Conservation (phyloP, 345 rosid species). For the Ceriops zippeliana region DNA sequence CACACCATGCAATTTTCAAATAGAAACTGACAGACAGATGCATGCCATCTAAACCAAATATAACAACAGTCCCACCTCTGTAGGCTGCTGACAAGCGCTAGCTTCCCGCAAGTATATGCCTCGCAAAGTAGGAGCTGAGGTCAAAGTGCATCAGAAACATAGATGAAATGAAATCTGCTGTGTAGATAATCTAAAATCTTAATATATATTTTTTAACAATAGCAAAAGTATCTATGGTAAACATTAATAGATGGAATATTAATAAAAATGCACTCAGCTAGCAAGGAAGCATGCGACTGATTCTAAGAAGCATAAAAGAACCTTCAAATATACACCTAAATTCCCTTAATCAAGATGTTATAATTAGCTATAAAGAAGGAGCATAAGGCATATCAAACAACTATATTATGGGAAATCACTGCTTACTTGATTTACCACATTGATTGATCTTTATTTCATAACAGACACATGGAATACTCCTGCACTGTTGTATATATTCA, state of each 20-base stretch:
- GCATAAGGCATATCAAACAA: not conserved
- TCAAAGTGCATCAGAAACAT: slow-evolving; percentile 18
- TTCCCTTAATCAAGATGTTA: not conserved
- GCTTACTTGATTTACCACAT: slow-evolving; percentile 82
- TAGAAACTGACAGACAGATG: too few species aligned
- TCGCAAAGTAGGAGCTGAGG: slow-evolving; percentile 74
- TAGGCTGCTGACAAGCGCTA: slow-evolving; percentile 54
- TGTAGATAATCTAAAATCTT: not conserved
- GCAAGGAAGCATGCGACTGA: not conserved
- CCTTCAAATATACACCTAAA: not conserved
- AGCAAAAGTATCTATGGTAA: slow-evolving; percentile 9
- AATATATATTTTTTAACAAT: not conserved
- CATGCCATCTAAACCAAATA: not conserved
- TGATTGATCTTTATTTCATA: slow-evolving; percentile 72
- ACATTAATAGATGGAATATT: not conserved
- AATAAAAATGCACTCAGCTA: not conserved
- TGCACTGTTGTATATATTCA: slow-evolving; percentile 60
- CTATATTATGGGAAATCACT: not conserved
- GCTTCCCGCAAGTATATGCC: slow-evolving; percentile 92
- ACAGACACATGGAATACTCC: slow-evolving; percentile 52
- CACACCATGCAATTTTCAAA: too few species aligned
- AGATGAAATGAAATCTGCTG: not conserved
- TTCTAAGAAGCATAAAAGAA: not conserved
- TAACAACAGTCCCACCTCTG: slow-evolving; percentile 58
- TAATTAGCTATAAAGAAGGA: not conserved